phyloP scores from a whole-genome alignment of 345 rosid species.

The Viola odorata region DNA sequence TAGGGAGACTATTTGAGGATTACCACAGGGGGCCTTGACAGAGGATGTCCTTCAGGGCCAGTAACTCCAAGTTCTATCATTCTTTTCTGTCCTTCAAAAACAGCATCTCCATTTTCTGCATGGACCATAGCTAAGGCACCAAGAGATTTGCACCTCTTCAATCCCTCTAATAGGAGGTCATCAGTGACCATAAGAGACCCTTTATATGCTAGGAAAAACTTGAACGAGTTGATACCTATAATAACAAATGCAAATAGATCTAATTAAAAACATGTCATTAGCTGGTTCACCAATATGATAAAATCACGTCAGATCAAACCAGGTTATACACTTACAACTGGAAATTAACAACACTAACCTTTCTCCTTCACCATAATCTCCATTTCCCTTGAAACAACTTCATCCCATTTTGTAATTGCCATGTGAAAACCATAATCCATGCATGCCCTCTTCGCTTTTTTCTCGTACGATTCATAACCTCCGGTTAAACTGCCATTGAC shows the following conservation, averaged over 20 bases:
- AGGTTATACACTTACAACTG: background rate
- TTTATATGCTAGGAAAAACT: slow-evolving; percentile 93
- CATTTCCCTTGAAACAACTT: slow-evolving; percentile 74
- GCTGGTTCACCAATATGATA: too few relatives aligned
- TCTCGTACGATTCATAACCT: slow-evolving; percentile 66
- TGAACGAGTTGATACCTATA: slow-evolving; percentile 95
- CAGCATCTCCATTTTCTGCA: slow-evolving; percentile 99
- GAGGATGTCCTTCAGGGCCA: slow-evolving; percentile 97
- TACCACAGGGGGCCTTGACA: slow-evolving; percentile 92
- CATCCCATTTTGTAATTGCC: slow-evolving; percentile 95
- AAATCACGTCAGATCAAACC: background rate
- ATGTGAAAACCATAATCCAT: slow-evolving; percentile 99
- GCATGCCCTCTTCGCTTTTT: slow-evolving; percentile 63
- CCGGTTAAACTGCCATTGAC: slow-evolving; percentile 68
- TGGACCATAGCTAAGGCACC: slow-evolving; percentile 99
- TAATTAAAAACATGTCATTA: background rate
- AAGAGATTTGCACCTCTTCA: slow-evolving; percentile 80
- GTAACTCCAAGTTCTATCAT: slow-evolving; percentile 92
- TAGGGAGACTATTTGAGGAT: slow-evolving; percentile 12
- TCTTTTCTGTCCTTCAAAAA: slow-evolving; percentile 81
- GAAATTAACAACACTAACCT: slow-evolving; percentile 35
- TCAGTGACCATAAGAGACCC: slow-evolving; percentile 77
- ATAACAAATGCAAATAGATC: slow-evolving; percentile 8
- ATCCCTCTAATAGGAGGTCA: slow-evolving; percentile 76
- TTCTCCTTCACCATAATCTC: slow-evolving; percentile 80